Evolutionary conservation across 345 rosid genomes (phyloP).

Genomic region (Rhodamnia rubescens): DNA sequence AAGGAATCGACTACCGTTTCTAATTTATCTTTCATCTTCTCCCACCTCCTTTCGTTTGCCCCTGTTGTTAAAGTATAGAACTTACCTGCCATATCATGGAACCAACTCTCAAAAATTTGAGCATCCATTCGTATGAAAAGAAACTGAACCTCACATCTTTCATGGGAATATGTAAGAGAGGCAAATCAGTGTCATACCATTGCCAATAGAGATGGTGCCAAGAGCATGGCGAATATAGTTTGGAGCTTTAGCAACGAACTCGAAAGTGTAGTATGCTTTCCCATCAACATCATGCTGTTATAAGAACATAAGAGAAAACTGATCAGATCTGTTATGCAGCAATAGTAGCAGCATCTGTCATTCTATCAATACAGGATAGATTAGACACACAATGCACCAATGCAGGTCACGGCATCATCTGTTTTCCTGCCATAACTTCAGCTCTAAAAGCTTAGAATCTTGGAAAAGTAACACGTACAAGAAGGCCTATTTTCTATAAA

Average conservation of each 20-base stretch:
- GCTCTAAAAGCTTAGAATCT: not conserved
- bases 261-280: conserved; percentile 66
- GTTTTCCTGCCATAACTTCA: not conserved
- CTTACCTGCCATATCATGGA: conserved; percentile 36
- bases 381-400: not conserved
- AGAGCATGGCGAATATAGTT: conserved; percentile 88
- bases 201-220: conserved; percentile 55
- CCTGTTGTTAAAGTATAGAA: conserved; percentile 83
- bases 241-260: conserved; percentile 76
- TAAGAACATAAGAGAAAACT: not conserved
- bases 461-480: not conserved
- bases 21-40: conserved; percentile 78
- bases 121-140: not conserved
- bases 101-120: not conserved
- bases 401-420: not conserved
- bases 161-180: not conserved
- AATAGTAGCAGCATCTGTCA: not conserved
- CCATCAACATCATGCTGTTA: conserved; percentile 72
- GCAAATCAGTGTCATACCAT: conserved; percentile 33
- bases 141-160: not conserved
- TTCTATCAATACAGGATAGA: not conserved
- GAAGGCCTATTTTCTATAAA: not conserved
- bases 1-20: conserved; percentile 68
- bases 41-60: conserved; percentile 89
- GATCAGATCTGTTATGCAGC: not conserved